Evolutionary conservation across 495 filamentous ascomycete species (phyloP), one percentile per base, ranked within the genome.

Genomic region (Talaromyces wortmannii): DNA sequence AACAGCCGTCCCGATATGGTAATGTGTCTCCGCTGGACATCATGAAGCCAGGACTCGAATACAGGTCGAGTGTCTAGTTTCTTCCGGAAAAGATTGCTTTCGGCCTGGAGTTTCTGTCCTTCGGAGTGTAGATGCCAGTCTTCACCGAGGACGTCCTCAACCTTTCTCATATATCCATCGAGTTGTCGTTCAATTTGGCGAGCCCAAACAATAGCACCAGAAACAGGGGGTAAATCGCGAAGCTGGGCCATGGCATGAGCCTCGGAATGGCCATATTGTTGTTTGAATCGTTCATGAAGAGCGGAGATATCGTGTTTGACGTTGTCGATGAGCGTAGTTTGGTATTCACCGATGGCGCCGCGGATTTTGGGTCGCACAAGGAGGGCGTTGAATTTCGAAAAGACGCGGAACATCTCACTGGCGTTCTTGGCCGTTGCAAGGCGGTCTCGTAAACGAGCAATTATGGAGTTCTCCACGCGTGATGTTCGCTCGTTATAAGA

Each of bases 341-440:
- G 94, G 64, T 97, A 99, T 67, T 97, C 95, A 29, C 90, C 85
- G 64, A 99, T 99, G 50, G 94, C 94, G 63, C 94, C 91, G 45
- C 94, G 84, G 67, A 99, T 97, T 76, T 97, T 97, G 15, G 95
- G 95, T 31, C 94, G 83, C 48, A 99, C 91, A 63, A 99, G 92
- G 48, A 99, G 85, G 30, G 94, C 95, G 64, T 99, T 99, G 79
- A 99, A 99, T 64, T 97, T 97, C 16, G 94, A 99, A 66, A 97
- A 97, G 47, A 99, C 94, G 40, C 95, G 89, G 67, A 99, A 99
- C 94, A 97, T 99, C 66, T 97, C 94, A 66, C 95, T 97, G 17
- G 94, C 94, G 52, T 86, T 92, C 77, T 92, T 97, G 11, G 94
- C 91, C 3, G 89, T 96, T 2, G 92, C 94, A 50, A 99, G 77